A percentile compares a stretch with the other conserved stretches of the same genome.
Evolutionary conservation across 177 flowering plant genomes (phyloP).

Genomic region (Vitis hybrid): DNA sequence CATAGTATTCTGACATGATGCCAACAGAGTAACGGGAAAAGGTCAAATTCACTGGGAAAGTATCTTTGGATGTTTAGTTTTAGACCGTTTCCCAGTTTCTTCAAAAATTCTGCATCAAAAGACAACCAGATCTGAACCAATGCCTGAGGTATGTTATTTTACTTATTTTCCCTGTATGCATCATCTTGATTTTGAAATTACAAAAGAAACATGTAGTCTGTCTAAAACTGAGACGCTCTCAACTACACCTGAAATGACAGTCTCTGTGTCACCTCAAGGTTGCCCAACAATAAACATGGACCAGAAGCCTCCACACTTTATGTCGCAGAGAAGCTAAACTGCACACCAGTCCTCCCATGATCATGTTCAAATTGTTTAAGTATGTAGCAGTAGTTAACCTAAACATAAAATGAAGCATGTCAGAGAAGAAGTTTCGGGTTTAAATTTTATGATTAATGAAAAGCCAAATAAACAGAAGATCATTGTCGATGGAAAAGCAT

Average conservation of each 20-base stretch:
- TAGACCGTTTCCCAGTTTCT: no score
- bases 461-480: not conserved
- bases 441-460: not conserved
- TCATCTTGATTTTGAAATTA: conserved; percentile 3
- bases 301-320: conserved; percentile 11
- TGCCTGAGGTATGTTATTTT: not conserved
- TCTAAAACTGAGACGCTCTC: not conserved
- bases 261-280: conserved; percentile 2
- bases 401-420: conserved; percentile 22
- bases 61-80: no score
- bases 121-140: no score
- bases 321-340: conserved; percentile 76
- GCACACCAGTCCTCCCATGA: conserved; percentile 78
- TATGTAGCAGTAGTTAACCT: conserved; percentile 89
- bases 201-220: conserved; percentile 8
- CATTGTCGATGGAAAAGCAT: no score
- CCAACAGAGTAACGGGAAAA: not conserved
- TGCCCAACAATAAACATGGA: conserved; percentile 4
- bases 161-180: not conserved
- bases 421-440: not conserved
- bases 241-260: conserved; percentile 4
- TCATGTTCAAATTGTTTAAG: conserved; percentile 66
- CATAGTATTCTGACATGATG: not conserved
- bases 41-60: not conserved
- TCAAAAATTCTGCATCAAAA: no score